Evolutionary conservation across 257 asterid genomes (phyloP).

Genomic region (Penstemon newberryi): DNA sequence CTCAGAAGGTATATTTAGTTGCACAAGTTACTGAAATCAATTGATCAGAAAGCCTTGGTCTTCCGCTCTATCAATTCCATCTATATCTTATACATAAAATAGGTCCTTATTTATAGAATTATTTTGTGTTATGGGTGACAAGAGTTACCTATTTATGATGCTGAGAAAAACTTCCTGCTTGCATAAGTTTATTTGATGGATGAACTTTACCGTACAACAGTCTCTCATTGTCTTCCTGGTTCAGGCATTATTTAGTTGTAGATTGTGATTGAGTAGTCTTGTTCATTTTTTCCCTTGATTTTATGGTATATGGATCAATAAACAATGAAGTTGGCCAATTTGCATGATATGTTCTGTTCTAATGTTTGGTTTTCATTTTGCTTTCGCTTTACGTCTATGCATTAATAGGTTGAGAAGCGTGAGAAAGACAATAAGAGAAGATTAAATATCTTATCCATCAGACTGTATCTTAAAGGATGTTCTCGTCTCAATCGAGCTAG

Average conservation of each 20-base stretch:
- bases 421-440: slow-evolving; percentile 77
- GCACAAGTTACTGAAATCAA: slow-evolving; percentile 18
- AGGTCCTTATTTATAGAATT: slow-evolving; percentile 1
- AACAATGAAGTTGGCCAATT: slow-evolving; percentile 20
- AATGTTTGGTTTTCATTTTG: slow-evolving; percentile 24
- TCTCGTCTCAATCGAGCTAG: slow-evolving; percentile 82
- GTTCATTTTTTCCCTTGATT: slow-evolving; percentile 15
- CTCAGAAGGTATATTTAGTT: slow-evolving; percentile 20
- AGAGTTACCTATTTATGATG: background rate
- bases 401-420: slow-evolving; percentile 76
- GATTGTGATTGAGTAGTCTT: slow-evolving; percentile 4
- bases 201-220: slow-evolving; percentile 18
- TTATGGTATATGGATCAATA: slow-evolving; percentile 11
- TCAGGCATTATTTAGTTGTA: slow-evolving; percentile 16
- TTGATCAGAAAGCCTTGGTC: background rate
- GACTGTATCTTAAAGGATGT: slow-evolving; percentile 76
- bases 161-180: slow-evolving; percentile 17
- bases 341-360: slow-evolving; percentile 15
- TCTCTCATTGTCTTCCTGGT: background rate
- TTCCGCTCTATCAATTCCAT: slow-evolving; percentile 14
- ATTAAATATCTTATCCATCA: slow-evolving; percentile 64
- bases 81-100: background rate
- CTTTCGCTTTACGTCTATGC: slow-evolving; percentile 35
- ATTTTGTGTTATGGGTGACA: slow-evolving; percentile 9
- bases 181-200: background rate